Evolutionary conservation across 768 basidiomycete species (phyloP), one percentile per base, ranked within the genome.

Genomic region (Lactifluus echinatus): DNA sequence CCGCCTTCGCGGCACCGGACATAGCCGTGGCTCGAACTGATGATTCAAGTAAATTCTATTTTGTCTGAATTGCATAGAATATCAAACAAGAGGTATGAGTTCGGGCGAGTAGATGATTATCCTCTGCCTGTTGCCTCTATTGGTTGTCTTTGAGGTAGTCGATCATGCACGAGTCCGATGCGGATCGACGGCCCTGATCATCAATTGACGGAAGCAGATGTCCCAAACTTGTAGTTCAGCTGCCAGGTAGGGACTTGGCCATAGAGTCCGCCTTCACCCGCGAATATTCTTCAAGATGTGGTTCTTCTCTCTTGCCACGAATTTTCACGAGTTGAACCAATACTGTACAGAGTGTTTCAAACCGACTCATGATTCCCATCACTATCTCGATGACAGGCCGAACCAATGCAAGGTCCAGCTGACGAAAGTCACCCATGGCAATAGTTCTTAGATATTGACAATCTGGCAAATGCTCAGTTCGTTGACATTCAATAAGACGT

Each of bases 1-100:
- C 53, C 48, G 47, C 40, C 10, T 39, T 26, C 47, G 42, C 42
- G 53, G 53, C 28, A 19, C 42, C 57, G 58, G 58, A 45, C 36
- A 50, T 55, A 59, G 48, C 58, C 58, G 58, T 50, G 40, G 31
- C 31, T 31, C 10, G 31, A 10, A 31, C 15, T 5, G 37, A 39
- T 15, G 21, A 23, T 10, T 10, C 17, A 19, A 8, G n/a, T 15
- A 47, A n/a, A 23, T 29, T 29, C 21, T 19, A 2, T 37, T 0
- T 12, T 42, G 8, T 21, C 11, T 14, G 11, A 12, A 42, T 40
- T 23, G 40, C 40, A 23, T 34, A 12, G 34, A 34, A 40, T 8
- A 19, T 40, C 39, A 40, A 23, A 49, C 15, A 34, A 17, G 24
- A 24, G 44, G 34, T 23, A 15, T 33, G 15, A 21, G 39, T 17